phyloP scores from a whole-genome alignment of 2,329 filamentous ascomycete genomes.

The Didymella lethalis region DNA sequence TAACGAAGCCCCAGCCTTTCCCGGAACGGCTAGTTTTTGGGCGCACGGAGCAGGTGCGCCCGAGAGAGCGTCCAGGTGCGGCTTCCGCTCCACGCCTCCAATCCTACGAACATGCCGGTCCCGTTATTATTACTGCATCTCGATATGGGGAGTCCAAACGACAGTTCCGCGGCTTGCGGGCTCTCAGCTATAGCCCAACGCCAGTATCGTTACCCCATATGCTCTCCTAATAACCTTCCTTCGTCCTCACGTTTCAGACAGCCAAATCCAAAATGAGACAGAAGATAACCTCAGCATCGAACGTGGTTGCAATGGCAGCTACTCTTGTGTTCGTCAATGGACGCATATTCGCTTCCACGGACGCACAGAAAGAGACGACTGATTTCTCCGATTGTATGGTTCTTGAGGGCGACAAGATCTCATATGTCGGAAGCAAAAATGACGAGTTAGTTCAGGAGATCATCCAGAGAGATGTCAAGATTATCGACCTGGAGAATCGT shows the following conservation, averaged over 20 bases:
- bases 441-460: constrained; percentile 9
- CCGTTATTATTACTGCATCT: not conserved
- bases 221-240: not conserved
- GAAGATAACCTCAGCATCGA: not conserved
- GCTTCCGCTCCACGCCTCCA: not conserved
- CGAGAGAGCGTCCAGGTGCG: not conserved
- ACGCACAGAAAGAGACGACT: constrained; percentile 4
- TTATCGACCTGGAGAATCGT: constrained; percentile 42
- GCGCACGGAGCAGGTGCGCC: not conserved
- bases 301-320: constrained; percentile 6
- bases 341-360: constrained; percentile 15
- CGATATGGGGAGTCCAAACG: not conserved
- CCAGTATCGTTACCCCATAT: not conserved
- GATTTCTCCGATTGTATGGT: constrained; percentile 21
- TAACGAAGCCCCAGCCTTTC: not conserved
- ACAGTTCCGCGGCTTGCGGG: constrained; percentile 6
- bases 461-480: constrained; percentile 9
- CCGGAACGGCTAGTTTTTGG: constrained; percentile 2
- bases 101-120: not conserved
- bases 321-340: constrained; percentile 20
- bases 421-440: constrained; percentile 7
- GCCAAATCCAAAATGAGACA: not conserved
- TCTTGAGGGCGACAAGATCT: constrained; percentile 15
- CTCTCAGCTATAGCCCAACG: constrained; percentile 3
- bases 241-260: not conserved